Evolutionary conservation across 2,329 filamentous ascomycete species (phyloP).

Genomic region (Tolypocladium album): DNA sequence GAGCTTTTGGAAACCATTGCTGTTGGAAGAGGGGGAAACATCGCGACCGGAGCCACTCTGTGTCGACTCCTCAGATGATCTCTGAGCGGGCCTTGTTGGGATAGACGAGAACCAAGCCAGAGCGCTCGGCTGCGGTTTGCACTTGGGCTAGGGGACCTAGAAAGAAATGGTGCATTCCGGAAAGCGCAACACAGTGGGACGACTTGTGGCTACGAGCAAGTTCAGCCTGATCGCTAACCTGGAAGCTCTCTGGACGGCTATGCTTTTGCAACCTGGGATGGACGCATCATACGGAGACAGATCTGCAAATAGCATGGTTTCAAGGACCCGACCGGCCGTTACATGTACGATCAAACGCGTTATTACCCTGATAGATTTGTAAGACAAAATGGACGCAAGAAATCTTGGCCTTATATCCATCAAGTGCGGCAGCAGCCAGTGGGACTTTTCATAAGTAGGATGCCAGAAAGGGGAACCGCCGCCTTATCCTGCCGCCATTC

Average conservation of each 20-base stretch:
- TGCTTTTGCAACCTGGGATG: constrained; percentile 28
- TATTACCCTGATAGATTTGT: constrained; percentile 40
- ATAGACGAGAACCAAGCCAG: neutral
- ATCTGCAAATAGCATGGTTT: constrained; percentile 36
- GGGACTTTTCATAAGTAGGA: constrained; percentile 30
- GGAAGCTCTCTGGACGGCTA: neutral
- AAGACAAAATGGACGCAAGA: constrained; percentile 42
- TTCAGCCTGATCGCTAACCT: constrained; percentile 4
- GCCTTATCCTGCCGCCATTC: constrained; percentile 25
- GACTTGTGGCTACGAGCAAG: neutral
- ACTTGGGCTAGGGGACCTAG: neutral
- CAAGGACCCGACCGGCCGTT: constrained; percentile 42
- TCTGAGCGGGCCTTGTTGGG: neutral
- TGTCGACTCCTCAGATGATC: neutral
- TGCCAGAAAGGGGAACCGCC: constrained; percentile 32
- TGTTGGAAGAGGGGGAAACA: neutral
- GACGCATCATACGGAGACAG: constrained; percentile 35
- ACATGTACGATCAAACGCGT: constrained; percentile 30
- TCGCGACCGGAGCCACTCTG: neutral
- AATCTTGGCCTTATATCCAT: constrained; percentile 16
- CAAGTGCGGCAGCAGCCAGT: neutral
- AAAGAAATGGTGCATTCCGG: too few species aligned
- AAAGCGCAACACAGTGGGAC: neutral
- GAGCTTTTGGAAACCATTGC: neutral
- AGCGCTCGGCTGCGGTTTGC: neutral